A percentile compares a stretch with the other conserved stretches of the same genome.
These are phyloP conservation scores for Mycena belliarum DNA, from an alignment of 768 basidiomycete species.

Conservation along the genomic window DNA sequence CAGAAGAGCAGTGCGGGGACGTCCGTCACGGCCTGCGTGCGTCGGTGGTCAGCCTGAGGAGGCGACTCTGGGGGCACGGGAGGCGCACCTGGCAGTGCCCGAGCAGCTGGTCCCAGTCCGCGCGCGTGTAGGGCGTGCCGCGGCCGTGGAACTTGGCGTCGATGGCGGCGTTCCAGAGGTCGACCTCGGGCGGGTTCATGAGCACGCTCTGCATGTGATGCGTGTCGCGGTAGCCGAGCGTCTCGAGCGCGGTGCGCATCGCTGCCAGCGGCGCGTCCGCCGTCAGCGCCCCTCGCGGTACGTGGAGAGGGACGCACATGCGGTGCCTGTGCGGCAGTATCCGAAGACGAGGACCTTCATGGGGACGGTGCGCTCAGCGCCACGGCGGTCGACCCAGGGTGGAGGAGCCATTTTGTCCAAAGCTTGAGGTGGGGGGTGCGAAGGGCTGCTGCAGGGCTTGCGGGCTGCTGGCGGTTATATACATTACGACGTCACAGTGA, in stretches of 20 bases:
- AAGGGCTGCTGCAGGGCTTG: too few relatives aligned
- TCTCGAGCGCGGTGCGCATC: too few relatives aligned
- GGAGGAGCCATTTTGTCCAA: too few relatives aligned
- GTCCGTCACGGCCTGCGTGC: conserved; percentile 5
- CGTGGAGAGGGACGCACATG: too few relatives aligned
- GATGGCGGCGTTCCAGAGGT: conserved; percentile 1
- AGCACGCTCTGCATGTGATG: neutral
- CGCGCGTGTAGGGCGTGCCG: conserved; percentile 2
- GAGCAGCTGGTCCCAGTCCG: conserved; percentile 10
- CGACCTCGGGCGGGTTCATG: neutral
- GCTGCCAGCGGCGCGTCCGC: too few relatives aligned
- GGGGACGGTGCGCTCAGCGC: neutral
- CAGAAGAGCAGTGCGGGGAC: neutral
- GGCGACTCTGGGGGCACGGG: neutral
- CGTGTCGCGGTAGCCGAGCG: neutral
- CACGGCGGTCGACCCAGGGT: too few relatives aligned
- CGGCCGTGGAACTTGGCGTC: conserved; percentile 8
- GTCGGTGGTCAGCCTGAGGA: neutral
- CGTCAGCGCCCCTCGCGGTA: too few relatives aligned
- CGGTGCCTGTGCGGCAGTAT: neutral
- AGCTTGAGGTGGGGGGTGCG: too few relatives aligned
- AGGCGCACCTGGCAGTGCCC: conserved; percentile 7
- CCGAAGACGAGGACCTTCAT: neutral
- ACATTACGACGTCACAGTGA: too few relatives aligned
- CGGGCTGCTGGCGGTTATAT: too few relatives aligned